Evolutionary conservation across 805 yeast species (phyloP), one percentile per base, ranked within the genome.

Genomic region (Yamadazyma kitorensis): DNA sequence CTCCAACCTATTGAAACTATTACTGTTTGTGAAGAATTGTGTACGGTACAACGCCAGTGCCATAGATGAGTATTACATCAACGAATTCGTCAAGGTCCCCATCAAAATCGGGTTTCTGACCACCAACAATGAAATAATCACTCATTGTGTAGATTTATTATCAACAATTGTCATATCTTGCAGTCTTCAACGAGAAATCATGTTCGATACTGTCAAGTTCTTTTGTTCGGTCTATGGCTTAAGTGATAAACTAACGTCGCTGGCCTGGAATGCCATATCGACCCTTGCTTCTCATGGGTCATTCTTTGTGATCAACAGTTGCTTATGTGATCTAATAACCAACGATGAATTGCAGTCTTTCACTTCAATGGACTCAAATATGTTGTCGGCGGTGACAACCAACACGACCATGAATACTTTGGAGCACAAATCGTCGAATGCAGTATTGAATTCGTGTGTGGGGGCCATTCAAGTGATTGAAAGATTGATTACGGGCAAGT

Each of bases 31-130:
- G 8, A 56, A 54, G 18, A 69, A 69, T 36, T 68, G 77, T 35
- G 53, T 79, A 27, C 69, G 70, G 45, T 70, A 57, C 55, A 77
- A 72, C 42, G 67, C 65, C 41, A 61, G 66, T 12, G 44, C 66
- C 3, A 59, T 76, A 36, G 73, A 69, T 21, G 75, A 68, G 19
- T 32, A 37, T 14, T 48, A 64, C 4, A 54, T 60, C 6, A 40
- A 47, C 1, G 36, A 47, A 10, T 45, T 74, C 3, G 40, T 76
- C 15, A 43, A 51, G 8, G 51, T 48, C 16, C 47, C 64, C 1
- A 59, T 69, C 2, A 52, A 57, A 10, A 52, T 76, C 12, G 63
- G 74, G 4, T 45, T 59, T 5, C 55, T 49, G 16, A 70, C 79
- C 3, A 55, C 70, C 0, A 62, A 68, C 21, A 39, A 40, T 4